Evolutionary conservation across 2,329 filamentous ascomycete species (phyloP).

Genomic region (Volutella citrinella): DNA sequence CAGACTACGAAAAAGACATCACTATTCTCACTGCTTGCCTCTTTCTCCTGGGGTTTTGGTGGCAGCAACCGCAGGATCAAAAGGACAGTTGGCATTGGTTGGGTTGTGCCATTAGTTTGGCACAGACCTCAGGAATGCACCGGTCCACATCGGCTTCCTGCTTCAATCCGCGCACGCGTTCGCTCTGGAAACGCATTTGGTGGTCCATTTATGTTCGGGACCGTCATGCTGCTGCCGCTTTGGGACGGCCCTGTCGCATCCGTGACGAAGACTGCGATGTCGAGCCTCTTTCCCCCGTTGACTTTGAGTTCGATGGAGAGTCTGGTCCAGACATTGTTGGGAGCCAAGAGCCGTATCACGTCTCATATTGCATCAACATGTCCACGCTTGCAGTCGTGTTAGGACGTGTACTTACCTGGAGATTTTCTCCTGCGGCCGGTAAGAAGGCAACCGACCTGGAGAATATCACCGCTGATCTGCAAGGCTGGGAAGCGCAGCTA

Average conservation of each 20-base stretch:
- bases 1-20: conserved; percentile 13
- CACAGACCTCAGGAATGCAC: conserved; percentile 16
- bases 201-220: conserved; percentile 20
- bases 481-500: conserved; percentile 1
- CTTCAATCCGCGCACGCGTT: conserved; percentile 1
- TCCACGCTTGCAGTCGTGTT: conserved; percentile 5
- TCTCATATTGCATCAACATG: conserved; percentile 14
- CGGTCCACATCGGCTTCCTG: conserved; percentile 4
- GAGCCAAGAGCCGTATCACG: conserved; percentile 10
- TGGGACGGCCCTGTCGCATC: conserved; percentile 15
- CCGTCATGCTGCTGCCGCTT: conserved; percentile 14
- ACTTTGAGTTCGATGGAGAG: conserved; percentile 12
- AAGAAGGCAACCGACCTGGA: too few species aligned
- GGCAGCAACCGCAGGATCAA: conserved; percentile 17
- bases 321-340: conserved; percentile 1
- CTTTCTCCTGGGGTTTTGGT: conserved; percentile 16
- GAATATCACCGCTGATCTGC: conserved; percentile 17
- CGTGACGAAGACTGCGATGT: conserved; percentile 20
- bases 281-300: conserved; percentile 7
- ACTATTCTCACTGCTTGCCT: conserved; percentile 7
- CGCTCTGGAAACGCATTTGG: conserved; percentile 16
- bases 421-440: conserved; percentile 19
- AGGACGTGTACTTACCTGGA: conserved; percentile 13
- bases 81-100: conserved; percentile 20
- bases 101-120: conserved; percentile 15